Evolutionary conservation across 2,329 filamentous ascomycete species (phyloP).

Genomic region (Capronia coronata): DNA sequence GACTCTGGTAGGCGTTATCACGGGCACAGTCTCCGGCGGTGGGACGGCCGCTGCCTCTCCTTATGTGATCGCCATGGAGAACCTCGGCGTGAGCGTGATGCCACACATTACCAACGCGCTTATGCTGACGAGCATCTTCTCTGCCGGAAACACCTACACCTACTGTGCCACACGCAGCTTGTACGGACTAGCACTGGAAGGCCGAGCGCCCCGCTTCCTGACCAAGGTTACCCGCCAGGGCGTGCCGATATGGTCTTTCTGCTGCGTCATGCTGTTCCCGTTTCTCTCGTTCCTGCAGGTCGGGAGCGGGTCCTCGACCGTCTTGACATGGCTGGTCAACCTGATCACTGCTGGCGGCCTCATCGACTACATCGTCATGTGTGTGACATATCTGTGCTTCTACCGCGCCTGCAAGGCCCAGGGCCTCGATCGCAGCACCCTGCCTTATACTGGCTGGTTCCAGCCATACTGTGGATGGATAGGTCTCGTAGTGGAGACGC

Average conservation of each 20-base stretch:
- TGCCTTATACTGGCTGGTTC: conserved; percentile 54
- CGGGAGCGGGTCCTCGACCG: conserved; percentile 44
- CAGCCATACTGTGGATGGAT: conserved; percentile 51
- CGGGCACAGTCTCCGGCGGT: conserved; percentile 30
- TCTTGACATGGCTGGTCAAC: conserved; percentile 51
- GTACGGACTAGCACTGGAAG: conserved; percentile 58
- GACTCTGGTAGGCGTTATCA: conserved; percentile 52
- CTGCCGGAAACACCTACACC: conserved; percentile 55
- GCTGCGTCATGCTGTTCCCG: conserved; percentile 57
- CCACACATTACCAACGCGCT: conserved; percentile 65
- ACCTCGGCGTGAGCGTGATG: conserved; percentile 53
- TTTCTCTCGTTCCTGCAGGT: conserved; percentile 51
- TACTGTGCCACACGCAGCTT: conserved; percentile 60
- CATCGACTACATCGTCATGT: conserved; percentile 59
- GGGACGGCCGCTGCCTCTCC: conserved; percentile 59
- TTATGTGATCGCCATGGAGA: conserved; percentile 59
- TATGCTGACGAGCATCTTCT: conserved; percentile 59
- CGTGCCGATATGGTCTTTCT: conserved; percentile 64
- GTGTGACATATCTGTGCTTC: conserved; percentile 54
- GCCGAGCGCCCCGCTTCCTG: conserved; percentile 48
- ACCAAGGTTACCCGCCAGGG: conserved; percentile 51
- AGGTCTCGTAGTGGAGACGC: conserved; percentile 45
- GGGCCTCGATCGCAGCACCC: conserved; percentile 45
- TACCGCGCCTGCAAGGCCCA: conserved; percentile 49
- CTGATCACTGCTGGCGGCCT: conserved; percentile 32